Evolutionary conservation across 139 green algal species (phyloP).

Genomic region (Yamagishiella unicocca): DNA sequence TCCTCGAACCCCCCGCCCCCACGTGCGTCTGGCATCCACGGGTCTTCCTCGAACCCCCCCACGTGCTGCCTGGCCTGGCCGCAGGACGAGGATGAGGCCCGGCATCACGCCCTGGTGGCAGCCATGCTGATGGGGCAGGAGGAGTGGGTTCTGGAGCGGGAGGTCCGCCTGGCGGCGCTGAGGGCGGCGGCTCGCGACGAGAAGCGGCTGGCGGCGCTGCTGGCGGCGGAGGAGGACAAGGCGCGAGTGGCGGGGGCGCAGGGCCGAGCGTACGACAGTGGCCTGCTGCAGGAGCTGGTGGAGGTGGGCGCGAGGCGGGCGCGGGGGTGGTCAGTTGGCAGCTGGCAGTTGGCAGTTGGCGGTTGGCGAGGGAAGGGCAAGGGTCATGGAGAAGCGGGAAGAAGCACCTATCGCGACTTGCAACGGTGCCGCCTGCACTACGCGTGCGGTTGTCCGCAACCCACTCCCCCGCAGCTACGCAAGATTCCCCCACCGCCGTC

Average conservation of each 20-base stretch:
- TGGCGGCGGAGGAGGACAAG: conserved; percentile 32
- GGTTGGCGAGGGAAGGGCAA: no score
- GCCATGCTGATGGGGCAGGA: conserved; percentile 38
- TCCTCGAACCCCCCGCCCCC: no score
- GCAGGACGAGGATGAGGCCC: conserved; percentile 22
- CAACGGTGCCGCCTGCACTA: no score
- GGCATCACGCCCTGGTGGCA: conserved; percentile 23
- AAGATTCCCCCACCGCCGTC: no score
- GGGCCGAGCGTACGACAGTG: background rate
- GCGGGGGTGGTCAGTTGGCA: background rate
- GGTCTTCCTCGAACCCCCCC: no score
- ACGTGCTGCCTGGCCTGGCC: background rate
- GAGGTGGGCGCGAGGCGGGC: background rate
- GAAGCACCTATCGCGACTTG: no score
- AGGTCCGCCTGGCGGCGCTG: conserved; percentile 24
- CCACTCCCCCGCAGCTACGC: no score
- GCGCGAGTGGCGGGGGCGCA: background rate
- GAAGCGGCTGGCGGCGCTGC: conserved; percentile 17
- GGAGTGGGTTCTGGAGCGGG: conserved; percentile 44
- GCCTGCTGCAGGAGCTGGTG: conserved; percentile 3
- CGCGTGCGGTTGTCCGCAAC: no score
- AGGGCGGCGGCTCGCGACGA: conserved; percentile 22
- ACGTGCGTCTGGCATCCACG: no score
- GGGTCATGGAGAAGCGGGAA: no score
- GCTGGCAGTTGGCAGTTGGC: no score